These are phyloP conservation scores for Taphrina deformans DNA, from an alignment of 1,139 yeast species.

Conservation along the genomic window DNA sequence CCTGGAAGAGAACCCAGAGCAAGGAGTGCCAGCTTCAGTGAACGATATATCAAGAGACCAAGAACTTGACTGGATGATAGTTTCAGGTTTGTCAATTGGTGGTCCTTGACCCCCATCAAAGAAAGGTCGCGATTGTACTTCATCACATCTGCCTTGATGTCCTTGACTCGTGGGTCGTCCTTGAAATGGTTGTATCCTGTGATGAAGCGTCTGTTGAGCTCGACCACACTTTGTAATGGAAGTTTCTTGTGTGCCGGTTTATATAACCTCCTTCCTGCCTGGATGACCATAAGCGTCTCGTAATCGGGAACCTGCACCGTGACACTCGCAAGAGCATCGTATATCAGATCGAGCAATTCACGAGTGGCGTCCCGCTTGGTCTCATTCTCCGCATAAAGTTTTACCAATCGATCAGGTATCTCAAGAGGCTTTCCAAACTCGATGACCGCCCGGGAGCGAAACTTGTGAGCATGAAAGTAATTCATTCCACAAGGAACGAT, in stretches of 20 bases:
- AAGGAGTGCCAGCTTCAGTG: conserved; percentile 57
- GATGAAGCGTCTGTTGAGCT: conserved; percentile 81
- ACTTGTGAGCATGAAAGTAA: conserved; percentile 92
- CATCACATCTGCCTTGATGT: conserved; percentile 61
- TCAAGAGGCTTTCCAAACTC: conserved; percentile 91
- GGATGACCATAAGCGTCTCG: conserved; percentile 87
- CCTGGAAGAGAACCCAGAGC: conserved; percentile 79
- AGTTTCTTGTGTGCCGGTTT: conserved; percentile 70
- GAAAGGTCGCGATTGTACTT: conserved; percentile 67
- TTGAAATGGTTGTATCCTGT: conserved; percentile 73
- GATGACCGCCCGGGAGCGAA: conserved; percentile 89
- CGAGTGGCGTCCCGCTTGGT: conserved; percentile 64
- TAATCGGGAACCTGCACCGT: conserved; percentile 91
- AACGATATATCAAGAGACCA: conserved; percentile 56
- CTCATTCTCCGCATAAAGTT: conserved; percentile 58
- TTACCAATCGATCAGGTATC: conserved; percentile 63
- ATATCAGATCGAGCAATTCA: conserved; percentile 65
- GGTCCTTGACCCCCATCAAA: conserved; percentile 79
- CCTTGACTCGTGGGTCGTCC: conserved; percentile 67
- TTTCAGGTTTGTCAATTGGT: conserved; percentile 73
- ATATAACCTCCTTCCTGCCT: conserved; percentile 87
- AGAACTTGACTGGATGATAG: conserved; percentile 38
- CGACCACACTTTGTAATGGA: conserved; percentile 81
- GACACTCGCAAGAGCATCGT: conserved; percentile 78
- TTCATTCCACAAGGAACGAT: conserved; percentile 97